Evolutionary conservation across 306 rosid species (phyloP).

Genomic region (Abrus precatorius): DNA sequence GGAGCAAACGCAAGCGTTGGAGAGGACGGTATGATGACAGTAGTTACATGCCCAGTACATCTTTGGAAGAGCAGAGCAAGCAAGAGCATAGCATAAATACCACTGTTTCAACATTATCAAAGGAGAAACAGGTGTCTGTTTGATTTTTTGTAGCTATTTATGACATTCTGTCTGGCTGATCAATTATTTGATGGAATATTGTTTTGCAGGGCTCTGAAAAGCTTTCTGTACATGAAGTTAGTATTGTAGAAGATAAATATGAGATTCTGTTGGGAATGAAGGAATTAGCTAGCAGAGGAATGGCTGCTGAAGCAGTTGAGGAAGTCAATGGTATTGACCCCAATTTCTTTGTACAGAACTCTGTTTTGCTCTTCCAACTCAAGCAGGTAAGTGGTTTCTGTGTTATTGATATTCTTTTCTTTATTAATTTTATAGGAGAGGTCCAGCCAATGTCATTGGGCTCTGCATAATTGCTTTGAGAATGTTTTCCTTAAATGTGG

Average conservation of each 20-base stretch:
- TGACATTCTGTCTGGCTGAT: conserved; percentile 33
- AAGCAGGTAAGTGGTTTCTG: conserved; percentile 74
- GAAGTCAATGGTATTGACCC: conserved; percentile 81
- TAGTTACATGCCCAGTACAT: conserved; percentile 55
- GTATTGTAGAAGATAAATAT: conserved; percentile 71
- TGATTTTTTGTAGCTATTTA: background rate
- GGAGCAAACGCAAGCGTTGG: conserved; percentile 97
- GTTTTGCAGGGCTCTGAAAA: conserved; percentile 73
- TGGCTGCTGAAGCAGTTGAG: conserved; percentile 94
- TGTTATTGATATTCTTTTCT: conserved; percentile 21
- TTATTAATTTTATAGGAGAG: conserved; percentile 2
- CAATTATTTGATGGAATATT: conserved; percentile 40
- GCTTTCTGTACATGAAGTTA: conserved; percentile 54
- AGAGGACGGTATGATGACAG: conserved; percentile 85
- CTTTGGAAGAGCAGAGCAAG: conserved; percentile 61
- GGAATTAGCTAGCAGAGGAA: conserved; percentile 87
- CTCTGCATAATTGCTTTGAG: conserved; percentile 15
- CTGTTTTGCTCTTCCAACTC: conserved; percentile 87
- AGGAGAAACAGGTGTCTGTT: conserved; percentile 77
- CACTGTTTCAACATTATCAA: conserved; percentile 53
- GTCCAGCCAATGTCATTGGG: background rate
- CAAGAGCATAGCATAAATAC: conserved; percentile 66
- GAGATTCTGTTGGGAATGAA: conserved; percentile 89
- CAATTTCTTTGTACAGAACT: conserved; percentile 78
- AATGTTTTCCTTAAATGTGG: conserved; percentile 38